Percentiles rank a stretch among this genome's conserved stretches.
Evolutionary conservation across 306 rosid species (phyloP).

Genomic region (Casuarina equisetifolia): DNA sequence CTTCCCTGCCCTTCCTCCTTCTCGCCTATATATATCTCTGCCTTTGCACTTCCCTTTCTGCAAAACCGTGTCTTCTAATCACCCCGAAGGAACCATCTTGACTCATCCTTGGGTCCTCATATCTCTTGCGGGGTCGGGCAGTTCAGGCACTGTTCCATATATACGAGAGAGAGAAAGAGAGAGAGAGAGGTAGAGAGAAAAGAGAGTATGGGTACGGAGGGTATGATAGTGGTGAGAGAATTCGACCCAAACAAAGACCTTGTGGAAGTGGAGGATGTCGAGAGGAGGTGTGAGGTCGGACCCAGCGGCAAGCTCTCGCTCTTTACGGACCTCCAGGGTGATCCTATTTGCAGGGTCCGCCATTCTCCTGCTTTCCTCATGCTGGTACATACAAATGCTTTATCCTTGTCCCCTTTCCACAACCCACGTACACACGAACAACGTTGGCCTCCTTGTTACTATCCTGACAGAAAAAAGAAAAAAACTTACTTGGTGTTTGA

Average conservation of each 20-base stretch:
- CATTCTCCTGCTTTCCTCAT: slow-evolving; percentile 86
- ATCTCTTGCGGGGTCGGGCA: not conserved
- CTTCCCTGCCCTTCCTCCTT: not conserved
- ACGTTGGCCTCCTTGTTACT: not conserved
- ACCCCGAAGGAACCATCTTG: not conserved
- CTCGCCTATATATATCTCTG: slow-evolving; percentile 1
- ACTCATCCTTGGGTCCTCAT: not conserved
- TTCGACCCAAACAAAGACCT: slow-evolving; percentile 51
- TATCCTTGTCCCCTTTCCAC: slow-evolving; percentile 1
- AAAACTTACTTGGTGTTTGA: not conserved
- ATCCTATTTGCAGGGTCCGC: slow-evolving; percentile 97
- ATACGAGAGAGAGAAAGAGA: not conserved
- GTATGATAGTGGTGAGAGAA: slow-evolving; percentile 41
- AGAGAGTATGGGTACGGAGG: slow-evolving; percentile 27
- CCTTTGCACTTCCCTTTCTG: not conserved
- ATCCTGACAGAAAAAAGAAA: no score
- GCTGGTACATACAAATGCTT: slow-evolving; percentile 57
- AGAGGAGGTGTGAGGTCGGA: slow-evolving; percentile 79
- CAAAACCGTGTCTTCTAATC: not conserved
- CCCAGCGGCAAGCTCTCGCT: slow-evolving; percentile 69
- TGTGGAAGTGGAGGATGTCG: slow-evolving; percentile 62
- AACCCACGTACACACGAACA: not conserved
- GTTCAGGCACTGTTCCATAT: not conserved
- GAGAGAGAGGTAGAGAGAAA: not conserved
- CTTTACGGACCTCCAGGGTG: slow-evolving; percentile 84